Base-by-base conservation (phyloP, 257 asterid species). In the Nicotiana obtusifolia region DNA sequence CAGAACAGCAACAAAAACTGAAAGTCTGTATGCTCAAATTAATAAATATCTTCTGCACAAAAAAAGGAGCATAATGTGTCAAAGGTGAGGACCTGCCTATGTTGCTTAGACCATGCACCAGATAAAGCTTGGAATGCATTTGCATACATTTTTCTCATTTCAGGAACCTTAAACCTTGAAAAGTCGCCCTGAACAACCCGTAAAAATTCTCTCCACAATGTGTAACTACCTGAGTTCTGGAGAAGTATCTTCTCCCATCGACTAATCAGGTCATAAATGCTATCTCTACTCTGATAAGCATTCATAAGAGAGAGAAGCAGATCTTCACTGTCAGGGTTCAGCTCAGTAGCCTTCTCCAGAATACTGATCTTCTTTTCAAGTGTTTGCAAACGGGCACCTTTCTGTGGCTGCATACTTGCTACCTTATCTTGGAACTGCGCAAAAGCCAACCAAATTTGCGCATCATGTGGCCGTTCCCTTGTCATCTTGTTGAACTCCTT, bases 31-130 rank as follows among this genome's bases (percentile, higher is more conserved):
- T 1, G 41, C 26, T 49, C 62, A 49, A 73, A 49, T 49, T 49
- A 47, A 49, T 49, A 14, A 49, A 24, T 9, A 49, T 49, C 62
- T 24, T 47, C 49, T 49, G 41, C 41, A 8, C 26, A 75, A 75
- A 75, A 47, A 24, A 35, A 57, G 82, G 84, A 83, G 82, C 81
- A 83, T 76, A 77, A 68, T 80, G 31, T 80, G 37, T 77, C 16
- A 65, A 88, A 85, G 88, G 89, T 82, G 92, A 95, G 93, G 91
- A 96, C 99, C 99, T 94, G 99, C 99, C 99, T 93, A 89, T 89
- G 90, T 92, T 87, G 97, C 97, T 87, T 92, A 84, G 86, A 80
- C 87, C 98, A 90, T 79, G 98, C 91, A 89, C 97, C 98, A 86
- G 91, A 89, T 83, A 96, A 86, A 85, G 99, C 98, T 87, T 90